Base-by-base conservation (phyloP, 2,329 filamentous ascomycete genomes). In the Fusarium domesticum region DNA sequence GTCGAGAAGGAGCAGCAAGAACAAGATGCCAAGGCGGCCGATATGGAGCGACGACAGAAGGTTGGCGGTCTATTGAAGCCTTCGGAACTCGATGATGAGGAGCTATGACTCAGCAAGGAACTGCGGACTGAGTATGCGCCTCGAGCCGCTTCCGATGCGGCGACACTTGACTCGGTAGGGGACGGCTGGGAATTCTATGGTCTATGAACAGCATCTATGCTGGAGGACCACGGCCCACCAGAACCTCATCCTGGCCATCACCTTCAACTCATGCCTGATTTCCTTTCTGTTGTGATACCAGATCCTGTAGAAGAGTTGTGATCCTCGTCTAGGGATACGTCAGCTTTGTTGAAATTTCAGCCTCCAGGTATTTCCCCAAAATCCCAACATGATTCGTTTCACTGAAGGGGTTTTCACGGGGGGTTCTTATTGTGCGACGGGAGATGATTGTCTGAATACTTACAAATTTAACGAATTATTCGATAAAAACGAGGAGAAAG, bases 31-130 rank as follows among this genome's bases (percentile, higher is more conserved):
- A 89, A 91, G 67, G 84, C 86, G 37, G 87, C 89, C 17, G 95
- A 98, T 66, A 84, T 91, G 60, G 89, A 96, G 70, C 85, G 92
- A 57, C 84, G 89, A 51, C 88, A 92, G 72, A 97, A 96, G 77
- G 89, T 98, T 43, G 91, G 93, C 57, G 93, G 95, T 62, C 77
- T 98, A 50, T 76, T 98, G 62, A 97, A 98, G 76, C 95, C 93
- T 38, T 93, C 90, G n/a, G 93, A 98, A 67, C 81, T 98, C 64
- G 92, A 90, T 55, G 88, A 92, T 59, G 88, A 92, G 62, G 87
- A 91, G 70, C 77, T 91, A 70, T 96, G 90, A 96, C 88, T 91
- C 52, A 72, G 81, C 35, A 68, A 82, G 66, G 84, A 89, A 66
- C 68, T 88, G 36, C 73, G 83, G 57, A 76, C 71, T 42, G 84